phyloP scores from a whole-genome alignment of 495 filamentous ascomycete genomes.

The Penicillium paradoxum region DNA sequence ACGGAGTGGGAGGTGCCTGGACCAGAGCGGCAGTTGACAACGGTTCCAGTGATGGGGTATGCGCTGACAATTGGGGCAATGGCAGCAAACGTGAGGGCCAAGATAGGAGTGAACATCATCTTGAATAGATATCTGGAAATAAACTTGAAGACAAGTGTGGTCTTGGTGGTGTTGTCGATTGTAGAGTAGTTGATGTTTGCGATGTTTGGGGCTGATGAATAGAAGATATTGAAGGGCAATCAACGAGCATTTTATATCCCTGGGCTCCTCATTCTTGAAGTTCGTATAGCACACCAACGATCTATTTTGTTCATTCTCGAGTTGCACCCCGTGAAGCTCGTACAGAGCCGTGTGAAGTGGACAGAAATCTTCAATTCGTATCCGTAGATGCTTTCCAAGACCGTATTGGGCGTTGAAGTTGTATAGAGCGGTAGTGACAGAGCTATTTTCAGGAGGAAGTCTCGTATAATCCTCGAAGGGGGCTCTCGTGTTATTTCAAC shows the following conservation, averaged over 20 bases:
- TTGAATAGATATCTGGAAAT: background rate
- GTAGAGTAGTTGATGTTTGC: background rate
- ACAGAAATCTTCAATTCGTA: background rate
- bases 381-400: background rate
- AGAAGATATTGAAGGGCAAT: background rate
- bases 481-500: background rate
- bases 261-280: background rate
- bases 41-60: constrained; percentile 8
- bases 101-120: constrained; percentile 8
- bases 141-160: background rate
- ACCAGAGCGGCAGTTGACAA: constrained; percentile 15
- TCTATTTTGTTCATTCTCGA: background rate
- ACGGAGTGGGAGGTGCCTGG: constrained; percentile 15
- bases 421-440: background rate
- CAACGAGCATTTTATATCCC: constrained; percentile 1
- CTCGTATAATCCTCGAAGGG: background rate
- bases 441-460: background rate
- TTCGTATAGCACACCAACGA: background rate
- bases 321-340: constrained; percentile 5
- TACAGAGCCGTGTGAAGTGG: background rate
- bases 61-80: constrained; percentile 8
- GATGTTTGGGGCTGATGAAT: background rate
- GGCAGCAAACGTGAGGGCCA: constrained; percentile 7
- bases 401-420: background rate
- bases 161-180: background rate